Conservation (phyloP, 257 asterid species). For the Sherardia arvensis region DNA sequence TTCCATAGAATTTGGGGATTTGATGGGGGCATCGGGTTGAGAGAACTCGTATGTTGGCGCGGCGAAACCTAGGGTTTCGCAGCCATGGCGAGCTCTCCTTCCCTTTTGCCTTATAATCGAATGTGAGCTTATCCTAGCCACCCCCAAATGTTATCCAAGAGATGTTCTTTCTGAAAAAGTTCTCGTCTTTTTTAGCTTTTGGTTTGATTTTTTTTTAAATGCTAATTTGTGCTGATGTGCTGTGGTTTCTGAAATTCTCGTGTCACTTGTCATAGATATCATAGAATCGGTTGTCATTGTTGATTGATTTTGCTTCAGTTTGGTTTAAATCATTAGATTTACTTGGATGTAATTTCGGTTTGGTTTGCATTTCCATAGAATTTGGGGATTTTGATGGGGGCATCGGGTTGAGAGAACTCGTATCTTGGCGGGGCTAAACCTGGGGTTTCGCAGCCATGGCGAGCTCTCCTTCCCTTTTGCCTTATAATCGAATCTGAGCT, state of each 20-base stretch:
- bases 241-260: no score
- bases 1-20: no score
- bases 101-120: neutral
- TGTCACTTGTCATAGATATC: no score
- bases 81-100: neutral
- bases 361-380: no score
- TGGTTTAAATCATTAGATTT: no score
- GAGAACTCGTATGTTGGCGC: neutral
- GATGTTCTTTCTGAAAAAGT: neutral
- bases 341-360: no score
- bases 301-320: no score
- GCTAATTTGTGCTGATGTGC: no score
- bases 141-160: neutral
- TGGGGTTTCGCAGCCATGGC: constrained; percentile 1
- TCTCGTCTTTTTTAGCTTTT: no score
- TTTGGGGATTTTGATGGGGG: no score
- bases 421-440: constrained; percentile 1
- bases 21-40: neutral
- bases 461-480: neutral
- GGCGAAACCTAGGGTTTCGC: neutral
- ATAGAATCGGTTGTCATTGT: no score
- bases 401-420: neutral
- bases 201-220: no score
- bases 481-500: neutral
- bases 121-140: neutral